Evolutionary conservation across 2,329 filamentous ascomycete species (phyloP).

Genomic region (Lachnellula suecica): DNA sequence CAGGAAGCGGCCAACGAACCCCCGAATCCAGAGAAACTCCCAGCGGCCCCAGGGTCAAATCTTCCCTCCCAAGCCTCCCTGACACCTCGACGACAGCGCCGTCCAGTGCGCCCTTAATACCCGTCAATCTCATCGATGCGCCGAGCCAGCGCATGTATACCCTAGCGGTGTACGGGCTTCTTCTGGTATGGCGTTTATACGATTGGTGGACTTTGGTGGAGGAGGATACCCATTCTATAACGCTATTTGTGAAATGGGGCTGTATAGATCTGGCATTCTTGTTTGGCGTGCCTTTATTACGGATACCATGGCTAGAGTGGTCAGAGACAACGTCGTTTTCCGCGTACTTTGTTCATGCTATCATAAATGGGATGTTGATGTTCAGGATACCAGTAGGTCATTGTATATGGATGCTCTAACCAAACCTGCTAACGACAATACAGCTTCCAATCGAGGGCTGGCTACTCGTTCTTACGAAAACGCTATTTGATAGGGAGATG

Average conservation of each 20-base stretch:
- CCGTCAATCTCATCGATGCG: slow-evolving; percentile 78
- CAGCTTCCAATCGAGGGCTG: slow-evolving; percentile 73
- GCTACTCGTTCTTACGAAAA: slow-evolving; percentile 70
- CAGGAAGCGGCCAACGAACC: slow-evolving; percentile 12
- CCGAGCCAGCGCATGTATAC: slow-evolving; percentile 90
- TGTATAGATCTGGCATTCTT: slow-evolving; percentile 82
- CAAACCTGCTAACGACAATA: slow-evolving; percentile 12
- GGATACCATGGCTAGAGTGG: slow-evolving; percentile 96
- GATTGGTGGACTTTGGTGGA: slow-evolving; percentile 79
- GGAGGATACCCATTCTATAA: slow-evolving; percentile 83
- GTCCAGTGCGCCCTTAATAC: slow-evolving; percentile 64
- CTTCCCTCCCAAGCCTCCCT: slow-evolving; percentile 29
- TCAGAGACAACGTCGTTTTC: slow-evolving; percentile 63
- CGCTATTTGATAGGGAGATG: slow-evolving; percentile 89
- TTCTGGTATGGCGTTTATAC: slow-evolving; percentile 83
- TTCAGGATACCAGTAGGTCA: slow-evolving; percentile 75
- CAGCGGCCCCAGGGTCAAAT: slow-evolving; percentile 16
- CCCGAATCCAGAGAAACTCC: slow-evolving; percentile 33
- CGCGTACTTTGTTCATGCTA: slow-evolving; percentile 69
- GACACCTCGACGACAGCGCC: slow-evolving; percentile 14
- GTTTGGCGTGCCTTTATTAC: slow-evolving; percentile 80
- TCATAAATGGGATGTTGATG: slow-evolving; percentile 85
- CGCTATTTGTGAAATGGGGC: slow-evolving; percentile 92
- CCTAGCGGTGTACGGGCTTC: slow-evolving; percentile 70
- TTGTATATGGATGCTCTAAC: background rate